Evolutionary conservation across 345 rosid species (phyloP).

Genomic region (Trapa bicornis): DNA sequence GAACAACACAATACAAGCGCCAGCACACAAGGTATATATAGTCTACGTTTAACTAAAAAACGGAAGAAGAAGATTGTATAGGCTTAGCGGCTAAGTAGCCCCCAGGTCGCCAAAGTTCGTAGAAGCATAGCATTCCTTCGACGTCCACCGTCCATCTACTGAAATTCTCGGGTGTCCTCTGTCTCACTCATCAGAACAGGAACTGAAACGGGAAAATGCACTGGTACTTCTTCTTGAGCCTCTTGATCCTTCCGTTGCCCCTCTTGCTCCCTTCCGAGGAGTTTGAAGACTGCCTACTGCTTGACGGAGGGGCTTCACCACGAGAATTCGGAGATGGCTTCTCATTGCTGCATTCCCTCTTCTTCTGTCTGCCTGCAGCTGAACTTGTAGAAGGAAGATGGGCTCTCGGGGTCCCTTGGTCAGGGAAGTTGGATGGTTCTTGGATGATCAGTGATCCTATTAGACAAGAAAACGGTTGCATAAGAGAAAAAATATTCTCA

Average conservation of each 20-base stretch:
- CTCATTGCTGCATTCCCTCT: not conserved
- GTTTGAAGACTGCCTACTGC: not conserved
- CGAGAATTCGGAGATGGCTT: not conserved
- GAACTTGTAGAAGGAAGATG: not conserved
- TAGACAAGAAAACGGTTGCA: not conserved
- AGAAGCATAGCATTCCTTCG: no score
- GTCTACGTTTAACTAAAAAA: no score
- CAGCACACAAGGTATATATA: no score
- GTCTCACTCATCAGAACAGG: not conserved
- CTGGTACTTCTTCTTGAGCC: slow-evolving; percentile 20
- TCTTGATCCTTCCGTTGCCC: slow-evolving; percentile 16
- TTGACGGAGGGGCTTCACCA: not conserved
- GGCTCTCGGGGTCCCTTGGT: not conserved
- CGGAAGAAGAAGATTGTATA: no score
- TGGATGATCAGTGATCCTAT: slow-evolving; percentile 2
- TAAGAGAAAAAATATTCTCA: not conserved
- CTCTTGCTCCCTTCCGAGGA: slow-evolving; percentile 12
- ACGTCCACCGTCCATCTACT: no score
- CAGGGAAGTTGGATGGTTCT: not conserved
- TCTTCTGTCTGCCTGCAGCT: slow-evolving; percentile 4
- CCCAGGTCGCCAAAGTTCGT: no score
- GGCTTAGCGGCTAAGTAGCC: no score
- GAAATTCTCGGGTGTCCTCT: no score
- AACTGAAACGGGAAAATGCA: slow-evolving; percentile 29
- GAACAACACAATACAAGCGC: no score